Base-by-base conservation (phyloP, 441 rosid genomes). In the Populus trichocarpa region DNA sequence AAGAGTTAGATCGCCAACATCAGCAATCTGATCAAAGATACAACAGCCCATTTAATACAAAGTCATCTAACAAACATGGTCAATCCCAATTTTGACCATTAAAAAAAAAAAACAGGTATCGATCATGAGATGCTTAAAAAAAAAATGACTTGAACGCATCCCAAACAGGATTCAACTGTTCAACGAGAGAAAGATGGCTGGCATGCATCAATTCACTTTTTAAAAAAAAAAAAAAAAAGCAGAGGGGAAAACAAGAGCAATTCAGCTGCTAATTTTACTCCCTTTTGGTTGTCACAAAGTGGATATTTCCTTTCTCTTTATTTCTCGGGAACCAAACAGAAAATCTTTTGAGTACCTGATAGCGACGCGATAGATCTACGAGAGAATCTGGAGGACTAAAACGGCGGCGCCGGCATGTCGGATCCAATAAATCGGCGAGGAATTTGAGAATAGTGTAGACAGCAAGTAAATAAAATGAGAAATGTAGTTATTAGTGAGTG, bases 381-480 rank as follows among this genome's bases (percentile, higher is more conserved):
- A 32, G n/a, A 69, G 81, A 80, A 71, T 25, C 69, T 35, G 75
- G 38, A 50, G 40, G 74, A 67, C 81, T 71, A 81, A 83, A 80
- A 38, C 80, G 86, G 83, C 87, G 85, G 88, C 87, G 81, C 77
- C 81, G 82, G 85, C 87, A 66, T 73, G 81, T 68, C 79, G 73
- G 76, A 57, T 75, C 63, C 30, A 77, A 73, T 13, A 73, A 81
- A 83, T 84, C 86, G 91, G 85, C 82, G 85, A 80, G 79, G 81
- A 86, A 83, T 76, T 79, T 80, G 74, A 75, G 72, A 72, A 46
- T 14, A 46, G 57, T 46, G 57, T 4, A 14, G 18, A 14, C 57
- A 46, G 20, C 20, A 46, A 14, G 57, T 46, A 46, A 46, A 46
- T 46, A 46, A 46, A 46, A 13, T 70, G 28, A 36, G 26, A 71